Base-by-base conservation (phyloP, 805 yeast genomes). In the Henningerozyma blattae region DNA sequence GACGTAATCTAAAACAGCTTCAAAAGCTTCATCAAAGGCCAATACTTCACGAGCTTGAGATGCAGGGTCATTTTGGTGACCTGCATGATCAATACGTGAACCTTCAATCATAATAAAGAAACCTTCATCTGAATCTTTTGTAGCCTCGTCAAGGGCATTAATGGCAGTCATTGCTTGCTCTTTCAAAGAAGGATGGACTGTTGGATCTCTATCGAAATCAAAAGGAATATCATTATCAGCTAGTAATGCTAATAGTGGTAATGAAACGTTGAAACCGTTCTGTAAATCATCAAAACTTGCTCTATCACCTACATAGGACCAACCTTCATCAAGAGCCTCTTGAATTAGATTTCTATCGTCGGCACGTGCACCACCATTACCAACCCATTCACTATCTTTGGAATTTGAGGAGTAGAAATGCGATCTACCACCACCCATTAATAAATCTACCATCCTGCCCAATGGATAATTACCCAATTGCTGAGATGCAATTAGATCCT, bases 81-180 rank as follows among this genome's bases (percentile, higher is more conserved):
- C 95, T 5, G 94, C 95, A 52, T 86, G 95, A 59, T 87, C 96
- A 48, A 87, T 86, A 56, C 95, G 70, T 5, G 94, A 82, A 15
- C 95, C 95, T 63, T 87, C 95, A 34, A 87, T 73, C 56, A 87
- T 54, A 38, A 87, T 56, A 62, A 87, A 86, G 56, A 87, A 86
- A 0, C 96, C 96, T 43, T 79, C 59, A 15, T 84, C 91, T 2
- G 82, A 70, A 44, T 83, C 68, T 42, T 68, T 59, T 1, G 93
- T 70, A 16, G 87, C 87, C 36, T 70, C 62, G 2, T 69, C 60
- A 43, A 86, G 65, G 0, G 85, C 75, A 25, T 65, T 71, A 45
- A 86, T 59, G 0, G 95, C 95, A 12, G 83, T 75, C 27, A 64
- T 52, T 4, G 86, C 78, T 52, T 80, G 77, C 49, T 86, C 95